A percentile compares a stretch with the other conserved stretches of the same genome.
Conservation (phyloP, 164 flowering plant genomes). For the Saururus chinensis region DNA sequence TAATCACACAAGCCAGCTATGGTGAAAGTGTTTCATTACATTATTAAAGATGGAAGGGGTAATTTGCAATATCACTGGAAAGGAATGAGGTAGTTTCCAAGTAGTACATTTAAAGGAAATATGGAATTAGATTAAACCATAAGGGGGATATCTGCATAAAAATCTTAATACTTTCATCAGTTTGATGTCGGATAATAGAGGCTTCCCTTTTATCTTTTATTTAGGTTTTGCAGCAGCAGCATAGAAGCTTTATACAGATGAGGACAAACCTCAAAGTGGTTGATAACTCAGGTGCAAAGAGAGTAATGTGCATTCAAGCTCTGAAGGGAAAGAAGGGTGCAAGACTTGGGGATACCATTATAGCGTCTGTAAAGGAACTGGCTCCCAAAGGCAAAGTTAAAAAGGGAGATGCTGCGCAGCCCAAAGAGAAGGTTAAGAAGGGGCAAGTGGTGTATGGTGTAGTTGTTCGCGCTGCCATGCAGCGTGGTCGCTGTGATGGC, state of each 20-base stretch:
- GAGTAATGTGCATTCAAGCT: conserved; percentile 78
- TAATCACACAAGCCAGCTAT: no score
- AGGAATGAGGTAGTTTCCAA: no score
- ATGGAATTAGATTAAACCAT: no score
- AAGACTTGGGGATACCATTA: conserved; percentile 75
- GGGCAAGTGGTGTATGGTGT: conserved; percentile 62
- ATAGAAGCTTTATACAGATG: conserved; percentile 84
- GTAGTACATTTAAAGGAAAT: no score
- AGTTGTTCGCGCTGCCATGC: conserved; percentile 95
- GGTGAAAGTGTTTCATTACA: no score
- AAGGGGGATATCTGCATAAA: no score
- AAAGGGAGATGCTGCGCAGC: conserved; percentile 21
- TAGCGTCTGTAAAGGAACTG: conserved; percentile 86
- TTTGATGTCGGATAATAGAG: no score
- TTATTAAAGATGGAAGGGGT: no score
- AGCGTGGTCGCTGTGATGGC: conserved; percentile 73
- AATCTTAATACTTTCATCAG: no score
- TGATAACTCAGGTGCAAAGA: conserved; percentile 84
- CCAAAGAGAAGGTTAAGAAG: conserved; percentile 46
- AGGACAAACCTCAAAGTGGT: conserved; percentile 84
- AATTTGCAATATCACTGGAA: no score
- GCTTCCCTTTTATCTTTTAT: no score
- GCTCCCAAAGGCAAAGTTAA: conserved; percentile 83
- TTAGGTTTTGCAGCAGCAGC: conserved; percentile 31
- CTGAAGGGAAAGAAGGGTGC: conserved; percentile 76